Evolutionary conservation across 306 rosid genomes (phyloP).

Genomic region (Cucurbita argyrosperma): DNA sequence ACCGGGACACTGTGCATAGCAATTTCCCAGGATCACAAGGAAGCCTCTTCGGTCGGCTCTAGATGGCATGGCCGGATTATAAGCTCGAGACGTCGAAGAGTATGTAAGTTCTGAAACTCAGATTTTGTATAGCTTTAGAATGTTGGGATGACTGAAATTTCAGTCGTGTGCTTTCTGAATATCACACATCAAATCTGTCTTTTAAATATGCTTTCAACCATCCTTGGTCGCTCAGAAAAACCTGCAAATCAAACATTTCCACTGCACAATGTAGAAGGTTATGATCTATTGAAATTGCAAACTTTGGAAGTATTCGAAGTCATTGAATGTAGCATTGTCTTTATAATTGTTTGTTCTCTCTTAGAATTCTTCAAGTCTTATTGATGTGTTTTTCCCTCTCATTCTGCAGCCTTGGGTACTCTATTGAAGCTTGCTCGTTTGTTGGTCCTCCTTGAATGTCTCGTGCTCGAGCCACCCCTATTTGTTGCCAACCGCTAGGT

Average conservation of each 20-base stretch:
- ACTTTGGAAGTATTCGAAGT: neutral
- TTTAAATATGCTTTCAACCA: neutral
- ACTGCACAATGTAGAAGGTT: neutral
- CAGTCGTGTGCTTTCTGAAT: neutral
- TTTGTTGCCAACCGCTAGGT: too few relatives aligned
- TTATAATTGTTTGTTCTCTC: neutral
- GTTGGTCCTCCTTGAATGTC: neutral
- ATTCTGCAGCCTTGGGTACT: neutral
- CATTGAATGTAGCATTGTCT: neutral
- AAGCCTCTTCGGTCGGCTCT: neutral
- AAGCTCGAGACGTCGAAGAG: neutral
- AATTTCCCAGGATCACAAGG: neutral
- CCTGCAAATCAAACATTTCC: neutral
- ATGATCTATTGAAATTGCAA: neutral
- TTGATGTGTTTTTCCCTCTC: neutral
- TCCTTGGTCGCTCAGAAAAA: neutral
- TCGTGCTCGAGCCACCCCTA: neutral
- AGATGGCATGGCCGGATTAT: neutral
- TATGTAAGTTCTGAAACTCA: neutral
- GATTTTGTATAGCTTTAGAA: neutral
- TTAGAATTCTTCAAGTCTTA: neutral
- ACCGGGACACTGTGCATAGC: neutral
- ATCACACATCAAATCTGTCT: neutral
- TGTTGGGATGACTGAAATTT: neutral
- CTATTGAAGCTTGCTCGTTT: neutral